Base-by-base conservation (phyloP, 305 asterid genomes). In the Fraxinus platypoda region DNA sequence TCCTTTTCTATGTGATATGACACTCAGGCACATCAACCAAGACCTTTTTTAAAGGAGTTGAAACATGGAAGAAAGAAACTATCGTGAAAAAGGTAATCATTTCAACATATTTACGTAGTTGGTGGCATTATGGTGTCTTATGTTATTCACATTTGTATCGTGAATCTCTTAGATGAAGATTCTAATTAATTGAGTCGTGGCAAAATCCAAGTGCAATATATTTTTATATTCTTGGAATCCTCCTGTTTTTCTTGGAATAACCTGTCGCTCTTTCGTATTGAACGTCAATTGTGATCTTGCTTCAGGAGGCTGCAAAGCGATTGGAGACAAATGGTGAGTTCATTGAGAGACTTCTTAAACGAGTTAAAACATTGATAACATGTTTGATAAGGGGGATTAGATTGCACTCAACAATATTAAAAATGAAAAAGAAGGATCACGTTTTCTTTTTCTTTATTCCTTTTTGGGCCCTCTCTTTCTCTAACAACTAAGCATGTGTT, bases 251-350 rank as follows among this genome's bases (percentile, higher is more conserved):
- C 23, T 54, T 78, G 46, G 64, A 68, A 68, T 17, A 57, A 13
- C 34, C 30, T 33, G 17, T 80, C 17, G 8, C 38, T 73, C 74
- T 66, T 70, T 78, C 71, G 5, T 71, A 76, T 82, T 81, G 43
- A 80, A 66, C 76, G 72, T 17, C 30, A 49, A 74, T 79, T 77
- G 62, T 59, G 71, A 84, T 30, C 38, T 81, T 87, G 78, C 75
- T 84, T 84, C 88, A 93, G 97, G 97, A 91, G 89, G 88, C 90
- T 77, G 91, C 79, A 2, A 90, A 82, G 81, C 86, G 66, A 31
- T 78, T 78, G 17, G 87, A 76, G 81, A 7, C 85, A 28, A 86
- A 81, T 35, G 97, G 95, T 92, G 85, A 46, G 88, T 88, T 84
- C 62, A 82, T 84, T 41, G 62, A 52, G 8, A 84, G 52, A 74